Evolutionary conservation across 345 rosid genomes (phyloP), one percentile per base, ranked within the genome.

Genomic region (Salix viminalis): DNA sequence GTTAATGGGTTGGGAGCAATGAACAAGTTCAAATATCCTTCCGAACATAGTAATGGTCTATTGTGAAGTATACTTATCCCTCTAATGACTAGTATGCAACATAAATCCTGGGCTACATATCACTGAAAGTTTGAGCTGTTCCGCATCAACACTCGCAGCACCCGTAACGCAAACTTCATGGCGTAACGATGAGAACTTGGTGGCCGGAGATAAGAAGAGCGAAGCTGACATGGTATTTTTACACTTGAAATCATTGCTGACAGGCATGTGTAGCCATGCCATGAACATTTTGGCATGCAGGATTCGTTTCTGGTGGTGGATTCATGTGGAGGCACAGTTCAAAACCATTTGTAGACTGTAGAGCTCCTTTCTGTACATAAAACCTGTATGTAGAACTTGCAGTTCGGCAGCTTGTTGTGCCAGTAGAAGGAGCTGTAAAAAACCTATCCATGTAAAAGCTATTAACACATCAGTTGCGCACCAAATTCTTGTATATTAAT

Each of bases 1-100:
- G 86, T 83, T 96, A 75, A 92, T 93, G 97, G 99, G 98, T 62
- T 91, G 98, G 98, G 89, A 93, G 70, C 87, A 84, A 88, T 67
- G 23, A 58, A 30, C 34, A 34, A 54, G 26, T 70, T 36, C 72
- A 46, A 78, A 23, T 54, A 21, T 39, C 12, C 42, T 61, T 52
- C 61, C 24, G 30, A 26, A 9, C 46, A 52, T 52, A 18, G 54
- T 54, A 26, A 54, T 19, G 28, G 58, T 26, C 64, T 24, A 11
- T 28, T 50, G 36, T 54, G 46, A 48, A 52, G 62, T 58, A 6
- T 68, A 37, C 48, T 18, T 73, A 7, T 14, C 50, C 61, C 13
- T 54, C 15, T 65, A 14, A 8, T n/a, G 50, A 34, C 54, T 6
- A 19, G 72, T 18, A 32, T 39, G 56, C 7, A 61, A 36, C 68